These are phyloP conservation scores for Dioszegia crocea DNA, from an alignment of 768 basidiomycete genomes.

Conservation along the genomic window DNA sequence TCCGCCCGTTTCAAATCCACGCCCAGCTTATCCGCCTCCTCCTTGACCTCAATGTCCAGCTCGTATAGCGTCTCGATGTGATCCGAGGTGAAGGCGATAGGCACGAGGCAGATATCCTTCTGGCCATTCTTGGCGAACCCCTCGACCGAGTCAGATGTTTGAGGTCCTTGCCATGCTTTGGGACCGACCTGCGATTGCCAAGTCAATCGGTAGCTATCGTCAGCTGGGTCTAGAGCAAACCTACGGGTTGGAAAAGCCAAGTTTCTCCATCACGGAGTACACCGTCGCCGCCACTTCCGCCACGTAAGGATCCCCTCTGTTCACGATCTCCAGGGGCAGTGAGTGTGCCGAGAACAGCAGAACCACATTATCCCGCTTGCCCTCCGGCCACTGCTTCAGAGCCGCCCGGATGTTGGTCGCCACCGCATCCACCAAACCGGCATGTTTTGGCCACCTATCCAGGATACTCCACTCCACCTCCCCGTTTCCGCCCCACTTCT, in stretches of 20 bases:
- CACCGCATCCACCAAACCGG: constrained; percentile 90
- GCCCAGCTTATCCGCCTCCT: constrained; percentile 73
- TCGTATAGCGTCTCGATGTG: constrained; percentile 99
- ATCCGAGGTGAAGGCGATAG: constrained; percentile 97
- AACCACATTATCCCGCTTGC: constrained; percentile 66
- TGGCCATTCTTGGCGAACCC: constrained; percentile 53
- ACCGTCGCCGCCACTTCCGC: constrained; percentile 93
- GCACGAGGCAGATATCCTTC: constrained; percentile 65
- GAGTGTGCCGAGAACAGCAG: constrained; percentile 96
- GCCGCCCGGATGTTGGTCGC: constrained; percentile 81
- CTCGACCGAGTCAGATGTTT: constrained; percentile 85
- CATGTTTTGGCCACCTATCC: constrained; percentile 94
- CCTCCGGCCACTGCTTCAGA: constrained; percentile 69
- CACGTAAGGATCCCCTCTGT: constrained; percentile 96
- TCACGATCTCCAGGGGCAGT: constrained; percentile 94
- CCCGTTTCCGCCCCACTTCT: constrained; percentile 61
- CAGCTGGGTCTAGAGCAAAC: neutral
- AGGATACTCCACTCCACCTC: constrained; percentile 90
- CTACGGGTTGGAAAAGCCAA: constrained; percentile 53
- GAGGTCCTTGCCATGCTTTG: constrained; percentile 96
- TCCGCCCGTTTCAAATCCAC: constrained; percentile 83
- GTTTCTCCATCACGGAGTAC: constrained; percentile 82
- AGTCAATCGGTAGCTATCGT: constrained; percentile 82
- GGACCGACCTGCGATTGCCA: constrained; percentile 99
- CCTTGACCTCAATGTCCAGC: constrained; percentile 86